Evolutionary conservation across 2,329 filamentous ascomycete genomes (phyloP).

Genomic region (Colletotrichum tanaceti): DNA sequence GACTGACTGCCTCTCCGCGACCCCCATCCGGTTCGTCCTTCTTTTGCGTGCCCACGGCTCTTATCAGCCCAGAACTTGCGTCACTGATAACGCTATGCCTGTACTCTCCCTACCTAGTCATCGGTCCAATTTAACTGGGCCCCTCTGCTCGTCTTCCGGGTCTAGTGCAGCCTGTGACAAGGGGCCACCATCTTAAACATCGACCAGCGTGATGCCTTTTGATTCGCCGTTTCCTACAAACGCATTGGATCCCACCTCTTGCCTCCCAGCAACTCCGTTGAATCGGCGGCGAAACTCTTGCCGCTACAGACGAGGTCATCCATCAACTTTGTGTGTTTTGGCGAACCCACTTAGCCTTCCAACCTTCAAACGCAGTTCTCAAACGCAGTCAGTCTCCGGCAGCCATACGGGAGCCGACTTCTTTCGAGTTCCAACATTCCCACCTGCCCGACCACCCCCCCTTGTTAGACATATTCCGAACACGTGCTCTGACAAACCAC

Average conservation of each 20-base stretch:
- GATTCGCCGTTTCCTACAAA: constrained; percentile 21
- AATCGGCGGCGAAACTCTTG: constrained; percentile 8
- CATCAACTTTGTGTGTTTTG: constrained; percentile 4
- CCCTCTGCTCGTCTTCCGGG: constrained; percentile 31
- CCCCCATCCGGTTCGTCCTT: not conserved
- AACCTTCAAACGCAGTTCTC: constrained; percentile 7
- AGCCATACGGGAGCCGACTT: constrained; percentile 16
- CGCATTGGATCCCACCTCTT: constrained; percentile 9
- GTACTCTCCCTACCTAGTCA: constrained; percentile 36
- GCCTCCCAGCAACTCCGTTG: too few species aligned
- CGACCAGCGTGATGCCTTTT: constrained; percentile 35
- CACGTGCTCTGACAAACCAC: constrained; percentile 37
- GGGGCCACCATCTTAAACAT: constrained; percentile 36
- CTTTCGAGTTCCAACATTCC: constrained; percentile 5
- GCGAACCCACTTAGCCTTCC: not conserved
- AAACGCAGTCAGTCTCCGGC: constrained; percentile 5
- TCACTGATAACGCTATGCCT: constrained; percentile 40
- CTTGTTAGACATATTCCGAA: constrained; percentile 31
- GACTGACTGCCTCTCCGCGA: constrained; percentile 10
- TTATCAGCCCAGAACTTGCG: constrained; percentile 39
- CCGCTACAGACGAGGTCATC: constrained; percentile 4
- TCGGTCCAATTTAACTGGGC: constrained; percentile 36
- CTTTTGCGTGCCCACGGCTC: not conserved
- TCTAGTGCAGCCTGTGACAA: constrained; percentile 31
- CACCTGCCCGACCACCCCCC: not conserved